Base-by-base conservation (phyloP, 2,329 filamentous ascomycete species). In the Ophidiomyces ophidiicola region DNA sequence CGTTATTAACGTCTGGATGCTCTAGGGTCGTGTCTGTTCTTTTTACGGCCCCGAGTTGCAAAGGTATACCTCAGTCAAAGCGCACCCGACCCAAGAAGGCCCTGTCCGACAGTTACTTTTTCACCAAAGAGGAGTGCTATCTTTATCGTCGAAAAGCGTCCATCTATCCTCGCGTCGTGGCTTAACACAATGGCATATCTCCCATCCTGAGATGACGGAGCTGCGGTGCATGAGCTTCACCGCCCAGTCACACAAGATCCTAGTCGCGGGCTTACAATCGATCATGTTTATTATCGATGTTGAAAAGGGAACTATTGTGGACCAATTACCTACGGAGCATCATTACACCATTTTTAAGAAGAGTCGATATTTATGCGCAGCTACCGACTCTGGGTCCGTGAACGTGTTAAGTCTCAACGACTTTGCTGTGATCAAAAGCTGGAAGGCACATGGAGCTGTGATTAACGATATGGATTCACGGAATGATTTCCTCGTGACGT, bases 381-480 rank as follows among this genome's bases (percentile, higher is more conserved):
- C 88, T 6, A 93, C 87, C 0, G 76, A 78, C 46, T 79, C 69
- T 31, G 90, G 90, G 30, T 74, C 76, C 12, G 80, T 98, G 33
- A 80, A 96, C 59, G 79, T 94, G 20, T 69, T 98, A 15, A 88
- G 94, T 54, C 75, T 87, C 1, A 68, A 75, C 39, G 83, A 72
- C 41, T 82, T 93, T 53, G 72, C 75, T 29, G 71, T 94, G 4
- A 69, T 90, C 49, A 92, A 88, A 57, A 76, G 76, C 7, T 98
- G 90, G 82, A 84, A 84, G 56, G 86, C 88, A 0, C 90, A 98
- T 55, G 80, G 80, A 1, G 82, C 84, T 6, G 75, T 78, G 36
- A 83, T 98, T 56, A 94, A 85, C 58, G 88, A 96, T 58, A 94
- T 98, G 83, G 90, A 98, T 63, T 85, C 87, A 6, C 83, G 90